Evolutionary conservation across 1,139 yeast species (phyloP).

Genomic region (Kluyveromyces marxianus): DNA sequence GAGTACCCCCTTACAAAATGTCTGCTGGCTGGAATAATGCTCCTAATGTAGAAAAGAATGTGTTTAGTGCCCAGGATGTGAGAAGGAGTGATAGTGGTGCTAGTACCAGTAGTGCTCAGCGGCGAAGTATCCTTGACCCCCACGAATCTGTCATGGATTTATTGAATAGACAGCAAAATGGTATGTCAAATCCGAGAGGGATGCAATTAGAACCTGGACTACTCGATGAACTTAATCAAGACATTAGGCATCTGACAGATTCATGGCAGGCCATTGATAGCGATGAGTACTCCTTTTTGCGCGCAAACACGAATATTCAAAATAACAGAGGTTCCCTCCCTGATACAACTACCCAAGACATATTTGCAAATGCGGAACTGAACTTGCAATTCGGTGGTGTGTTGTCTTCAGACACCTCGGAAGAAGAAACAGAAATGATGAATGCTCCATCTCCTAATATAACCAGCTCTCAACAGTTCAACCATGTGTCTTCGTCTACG

Average conservation of each 20-base stretch:
- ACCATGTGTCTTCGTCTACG: neutral
- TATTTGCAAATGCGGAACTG: slow-evolving; percentile 11
- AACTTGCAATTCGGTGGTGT: slow-evolving; percentile 20
- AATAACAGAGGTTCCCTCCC: neutral
- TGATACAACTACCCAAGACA: too few relatives aligned
- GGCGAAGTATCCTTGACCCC: slow-evolving; percentile 24
- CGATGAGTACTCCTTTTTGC: slow-evolving; percentile 15
- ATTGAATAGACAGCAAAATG: slow-evolving; percentile 11
- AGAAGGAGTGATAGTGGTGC: neutral
- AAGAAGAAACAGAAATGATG: slow-evolving; percentile 20
- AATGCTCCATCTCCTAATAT: slow-evolving; percentile 11
- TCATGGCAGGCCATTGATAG: slow-evolving; percentile 27
- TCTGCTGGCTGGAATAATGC: neutral
- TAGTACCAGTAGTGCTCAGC: slow-evolving; percentile 3
- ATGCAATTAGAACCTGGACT: slow-evolving; percentile 3
- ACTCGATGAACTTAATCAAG: slow-evolving; percentile 14
- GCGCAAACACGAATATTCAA: neutral
- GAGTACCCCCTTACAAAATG: neutral
- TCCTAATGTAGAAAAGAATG: neutral
- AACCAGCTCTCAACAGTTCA: neutral
- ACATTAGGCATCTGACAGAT: slow-evolving; percentile 5
- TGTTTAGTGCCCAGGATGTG: neutral
- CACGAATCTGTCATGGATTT: slow-evolving; percentile 26
- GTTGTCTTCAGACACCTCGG: slow-evolving; percentile 29
- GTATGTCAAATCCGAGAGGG: slow-evolving; percentile 5